Base-by-base conservation (phyloP, 139 green algal species). In the Coelastrella sp. region DNA sequence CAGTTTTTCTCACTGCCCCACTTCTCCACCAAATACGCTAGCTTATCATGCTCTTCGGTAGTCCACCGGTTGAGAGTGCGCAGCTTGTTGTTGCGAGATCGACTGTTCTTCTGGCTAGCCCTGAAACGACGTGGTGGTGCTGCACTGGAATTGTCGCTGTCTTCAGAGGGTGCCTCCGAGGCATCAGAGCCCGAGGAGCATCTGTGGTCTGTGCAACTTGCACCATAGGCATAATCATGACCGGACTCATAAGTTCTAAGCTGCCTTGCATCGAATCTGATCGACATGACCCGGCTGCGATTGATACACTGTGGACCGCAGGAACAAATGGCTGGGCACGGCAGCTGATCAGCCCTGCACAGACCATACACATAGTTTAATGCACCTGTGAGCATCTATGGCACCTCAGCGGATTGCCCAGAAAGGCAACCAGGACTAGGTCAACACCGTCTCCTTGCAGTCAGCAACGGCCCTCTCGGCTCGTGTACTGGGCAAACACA, bases 1-100 rank as follows among this genome's bases (percentile, higher is more conserved):
- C 90, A 93, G 89, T 89, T 90, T 23, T 83, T 76, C n/a, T 92
- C 89, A 23, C 60, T 89, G 76, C 89, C 89, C 47, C 76, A 92
- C 76, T 87, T 74, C 20, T 75, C 61, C 65, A 92, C 83, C 56
- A 92, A 83, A 56, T 73, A 64, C 5, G 78, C 75, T 47, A 92
- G 83, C 76, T 65, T 65, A n/a, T 86, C 83, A 56, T 92, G 89
- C 89, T 92, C 83, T 22, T 90, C 89, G 8, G 83, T 64, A 3
- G 89, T 92, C 89, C 89, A 92, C 58, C 89, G 83, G 61, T 92
- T 87, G 54, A 91, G 88, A 17, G 71, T 81, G 59, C 88, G 80
- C 22, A 80, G 11, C 22, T 90, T 90, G 60, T 75, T 83, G 13
- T 47, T 73, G 11, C 83, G 66, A 54, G 83, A 76, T 19, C 83